These are phyloP conservation scores for Pseudopediastrum boryanum DNA, from an alignment of 139 green algal genomes.

Conservation along the genomic window DNA sequence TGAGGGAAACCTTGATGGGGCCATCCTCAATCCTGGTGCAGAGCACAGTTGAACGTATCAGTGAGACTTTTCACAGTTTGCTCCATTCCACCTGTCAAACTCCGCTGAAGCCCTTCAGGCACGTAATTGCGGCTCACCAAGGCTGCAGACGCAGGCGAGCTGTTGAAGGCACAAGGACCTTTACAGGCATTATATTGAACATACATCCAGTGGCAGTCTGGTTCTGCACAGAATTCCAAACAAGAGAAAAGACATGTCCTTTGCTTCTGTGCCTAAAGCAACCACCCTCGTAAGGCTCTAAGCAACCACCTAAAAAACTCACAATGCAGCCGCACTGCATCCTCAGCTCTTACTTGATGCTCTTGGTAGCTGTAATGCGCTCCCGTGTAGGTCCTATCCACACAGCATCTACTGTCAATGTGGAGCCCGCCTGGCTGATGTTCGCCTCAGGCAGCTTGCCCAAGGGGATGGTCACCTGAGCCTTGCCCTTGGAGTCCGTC, in stretches of 20 bases:
- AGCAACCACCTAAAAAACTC: background rate
- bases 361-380: slow-evolving; percentile 16
- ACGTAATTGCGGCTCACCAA: too few relatives aligned
- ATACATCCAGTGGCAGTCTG: background rate
- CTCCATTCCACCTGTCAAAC: too few relatives aligned
- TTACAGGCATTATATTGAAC: background rate
- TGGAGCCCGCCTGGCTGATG: slow-evolving; percentile 20
- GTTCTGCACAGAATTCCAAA: background rate
- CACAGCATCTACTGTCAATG: slow-evolving; percentile 20
- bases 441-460: slow-evolving; percentile 25
- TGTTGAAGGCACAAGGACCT: background rate
- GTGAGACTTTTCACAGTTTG: too few relatives aligned
- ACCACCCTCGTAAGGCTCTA: background rate
- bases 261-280: background rate
- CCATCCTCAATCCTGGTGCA: slow-evolving; percentile 37
- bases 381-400: slow-evolving; percentile 59
- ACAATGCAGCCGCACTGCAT: background rate
- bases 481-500: too few relatives aligned
- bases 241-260: background rate
- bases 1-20: slow-evolving; percentile 17
- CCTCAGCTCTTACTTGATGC: slow-evolving; percentile 36
- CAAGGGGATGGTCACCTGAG: slow-evolving; percentile 40
- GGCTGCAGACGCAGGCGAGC: too few relatives aligned
- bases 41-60: background rate
- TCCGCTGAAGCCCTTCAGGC: too few relatives aligned